Evolutionary conservation across 345 rosid genomes (phyloP), one percentile per base, ranked within the genome.

Genomic region (Moricandia moricandioides): DNA sequence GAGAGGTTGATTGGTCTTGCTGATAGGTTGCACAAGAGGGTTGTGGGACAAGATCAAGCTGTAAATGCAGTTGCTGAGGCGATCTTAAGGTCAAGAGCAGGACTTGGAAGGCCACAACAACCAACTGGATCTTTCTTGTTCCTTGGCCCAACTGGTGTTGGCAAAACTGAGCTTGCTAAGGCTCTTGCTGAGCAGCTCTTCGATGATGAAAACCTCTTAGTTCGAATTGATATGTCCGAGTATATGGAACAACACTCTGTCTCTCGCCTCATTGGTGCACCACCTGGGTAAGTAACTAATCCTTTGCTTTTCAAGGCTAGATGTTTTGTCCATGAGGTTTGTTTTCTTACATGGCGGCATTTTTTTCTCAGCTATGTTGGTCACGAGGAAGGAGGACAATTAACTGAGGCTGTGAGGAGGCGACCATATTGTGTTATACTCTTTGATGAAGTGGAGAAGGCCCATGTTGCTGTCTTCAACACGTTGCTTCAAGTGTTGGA

Each of bases 141-240:
- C 88, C 79, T 89, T 80, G 96, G 97, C 8, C 98, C 97, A 27
- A 89, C 97, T 26, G 97, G 98, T 79, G 97, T 93, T 61, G 97
- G 98, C 24, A 93, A 91, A 72, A 93, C 97, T 0, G 97, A 93
- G 80, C 94, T 89, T 0, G 92, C 98, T 0, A 91, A 91, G 84
- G 98, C 97, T n/a, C 86, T 93, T 1, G 97, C 97, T 0, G 96
- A 93, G 81, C 97, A 93, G 72, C 92, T 93, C 16, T 93, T 93
- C 64, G 90, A 93, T 61, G 89, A 91, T 0, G 96, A 93, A 37
- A 93, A 91, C 40, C 85, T 87, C 11, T 62, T 93, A 21, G 87
- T 91, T n/a, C 87, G 98, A 55, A 89, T 93, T 3, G 96, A 91
- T 78, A 87, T 91, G 98, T 88, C 93, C 0, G 96, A 93, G 80